Evolutionary conservation across 371 early-diverging fungal species (phyloP), one percentile per base, ranked within the genome.

Genomic region (Actinomucor elegans): DNA sequence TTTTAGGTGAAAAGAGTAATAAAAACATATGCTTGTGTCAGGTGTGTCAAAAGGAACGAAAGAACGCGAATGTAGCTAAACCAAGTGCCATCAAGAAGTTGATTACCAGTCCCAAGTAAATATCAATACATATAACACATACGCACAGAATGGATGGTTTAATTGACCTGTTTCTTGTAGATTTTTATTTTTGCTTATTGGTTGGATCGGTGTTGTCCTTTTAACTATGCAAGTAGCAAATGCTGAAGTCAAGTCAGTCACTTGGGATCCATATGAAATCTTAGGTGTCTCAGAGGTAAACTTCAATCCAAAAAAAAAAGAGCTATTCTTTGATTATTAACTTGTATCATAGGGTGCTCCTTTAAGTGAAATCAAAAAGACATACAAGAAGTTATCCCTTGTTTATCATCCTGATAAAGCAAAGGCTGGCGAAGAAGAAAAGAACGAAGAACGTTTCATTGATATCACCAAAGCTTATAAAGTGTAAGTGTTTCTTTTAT

Each of bases 261-360:
- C 77, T 23, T 98, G 94, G 93, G 94, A 98, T 73, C 98, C 98
- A 24, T 98, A 90, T 73, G 80, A 87, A 61, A 86, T 98, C 52
- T 79, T 98, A 34, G 93, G 91, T 27, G 71, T 97, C 35, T 67
- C 76, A 33, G 84, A 86, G 67, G 90, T 89, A 75, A 61, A 7
- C 53, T 36, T n/a, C n/a, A n/a, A 54, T 26, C 57, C 7, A 14
- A 38, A 14, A 38, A 27, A 14, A 10, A 9, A 12, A n/a, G 36
- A 44, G 5, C 15, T 34, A 7, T 20, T 42, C 27, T 45, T 23
- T 34, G 35, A n/a, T 41, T 28, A 34, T 15, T 40, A 15, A 42
- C n/a, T n/a, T n/a, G n/a, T n/a, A n/a, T n/a, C n/a, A 23, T 55
- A 86, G 83, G 69, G 75, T 35, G 75, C 86, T 15, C 60, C 71